Conservation (phyloP, 306 rosid species). For the Trichosanthes cucumerina region DNA sequence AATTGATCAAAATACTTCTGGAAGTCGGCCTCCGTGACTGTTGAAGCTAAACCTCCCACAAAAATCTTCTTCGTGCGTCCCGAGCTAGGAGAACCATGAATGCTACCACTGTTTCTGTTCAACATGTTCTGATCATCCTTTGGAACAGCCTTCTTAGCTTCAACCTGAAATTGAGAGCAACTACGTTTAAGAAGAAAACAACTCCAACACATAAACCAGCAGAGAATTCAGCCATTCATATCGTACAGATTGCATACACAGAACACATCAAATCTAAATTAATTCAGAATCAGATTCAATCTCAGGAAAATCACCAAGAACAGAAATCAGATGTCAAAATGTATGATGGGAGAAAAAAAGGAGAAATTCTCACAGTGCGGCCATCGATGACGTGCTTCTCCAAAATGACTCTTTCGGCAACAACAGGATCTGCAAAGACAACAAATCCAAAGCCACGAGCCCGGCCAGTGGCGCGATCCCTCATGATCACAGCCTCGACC, state of each 20-base stretch:
- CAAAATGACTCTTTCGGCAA: constrained; percentile 78
- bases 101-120: constrained; percentile 36
- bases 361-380: constrained; percentile 61
- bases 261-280: constrained; percentile 2
- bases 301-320: background rate
- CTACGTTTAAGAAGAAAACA: background rate
- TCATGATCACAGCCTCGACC: constrained; percentile 90
- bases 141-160: constrained; percentile 96
- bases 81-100: constrained; percentile 66
- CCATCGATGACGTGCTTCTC: constrained; percentile 87
- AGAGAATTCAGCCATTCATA: background rate
- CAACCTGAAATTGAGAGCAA: constrained; percentile 50
- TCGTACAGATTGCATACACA: background rate
- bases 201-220: background rate
- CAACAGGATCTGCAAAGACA: constrained; percentile 76
- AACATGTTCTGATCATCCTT: constrained; percentile 68
- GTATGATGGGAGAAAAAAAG: background rate
- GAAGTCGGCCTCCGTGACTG: constrained; percentile 72
- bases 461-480: constrained; percentile 90
- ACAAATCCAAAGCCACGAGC: constrained; percentile 93
- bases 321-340: constrained; percentile 10
- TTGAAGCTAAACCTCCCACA: constrained; percentile 86
- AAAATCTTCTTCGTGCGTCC: constrained; percentile 81
- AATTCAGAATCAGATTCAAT: background rate
- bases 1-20: constrained; percentile 79